These are phyloP conservation scores for Phialophora chinensis DNA, from an alignment of 2,329 filamentous ascomycete genomes.

Conservation along the genomic window DNA sequence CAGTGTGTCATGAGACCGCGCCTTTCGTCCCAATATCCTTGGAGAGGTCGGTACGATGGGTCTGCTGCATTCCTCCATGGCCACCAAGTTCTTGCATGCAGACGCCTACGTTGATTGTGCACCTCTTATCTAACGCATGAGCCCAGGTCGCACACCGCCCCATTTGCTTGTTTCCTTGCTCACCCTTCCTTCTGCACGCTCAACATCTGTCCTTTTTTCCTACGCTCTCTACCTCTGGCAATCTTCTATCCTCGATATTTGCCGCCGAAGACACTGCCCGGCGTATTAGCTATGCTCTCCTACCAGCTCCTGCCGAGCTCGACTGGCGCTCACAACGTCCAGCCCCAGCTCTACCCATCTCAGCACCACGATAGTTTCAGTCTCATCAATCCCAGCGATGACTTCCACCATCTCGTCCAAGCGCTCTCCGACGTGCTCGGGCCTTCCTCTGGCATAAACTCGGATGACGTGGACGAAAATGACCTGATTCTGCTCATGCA, in stretches of 20 bases:
- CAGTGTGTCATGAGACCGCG: constrained; percentile 14
- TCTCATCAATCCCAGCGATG: constrained; percentile 21
- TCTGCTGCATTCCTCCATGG: constrained; percentile 4
- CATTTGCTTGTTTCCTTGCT: not conserved
- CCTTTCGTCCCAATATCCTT: not conserved
- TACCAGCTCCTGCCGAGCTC: constrained; percentile 8
- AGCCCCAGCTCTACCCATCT: constrained; percentile 14
- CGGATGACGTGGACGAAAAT: constrained; percentile 77
- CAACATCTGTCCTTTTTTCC: constrained; percentile 5
- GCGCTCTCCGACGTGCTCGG: constrained; percentile 77
- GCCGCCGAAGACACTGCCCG: not conserved
- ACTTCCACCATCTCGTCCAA: constrained; percentile 73
- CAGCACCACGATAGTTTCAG: constrained; percentile 23
- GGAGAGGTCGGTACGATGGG: not conserved
- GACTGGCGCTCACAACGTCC: constrained; percentile 1
- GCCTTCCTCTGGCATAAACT: constrained; percentile 79
- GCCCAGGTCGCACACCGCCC: constrained; percentile 18
- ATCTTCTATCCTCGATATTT: not conserved
- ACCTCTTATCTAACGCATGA: constrained; percentile 4
- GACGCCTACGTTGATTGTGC: not conserved
- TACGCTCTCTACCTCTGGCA: not conserved
- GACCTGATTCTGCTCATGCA: constrained; percentile 76
- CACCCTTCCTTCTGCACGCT: not conserved
- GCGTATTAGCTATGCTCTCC: constrained; percentile 23
- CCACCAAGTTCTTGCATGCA: constrained; percentile 1